These are phyloP conservation scores for Platanthera guangdongensis DNA, from an alignment of 106 monocot species.

Conservation along the genomic window DNA sequence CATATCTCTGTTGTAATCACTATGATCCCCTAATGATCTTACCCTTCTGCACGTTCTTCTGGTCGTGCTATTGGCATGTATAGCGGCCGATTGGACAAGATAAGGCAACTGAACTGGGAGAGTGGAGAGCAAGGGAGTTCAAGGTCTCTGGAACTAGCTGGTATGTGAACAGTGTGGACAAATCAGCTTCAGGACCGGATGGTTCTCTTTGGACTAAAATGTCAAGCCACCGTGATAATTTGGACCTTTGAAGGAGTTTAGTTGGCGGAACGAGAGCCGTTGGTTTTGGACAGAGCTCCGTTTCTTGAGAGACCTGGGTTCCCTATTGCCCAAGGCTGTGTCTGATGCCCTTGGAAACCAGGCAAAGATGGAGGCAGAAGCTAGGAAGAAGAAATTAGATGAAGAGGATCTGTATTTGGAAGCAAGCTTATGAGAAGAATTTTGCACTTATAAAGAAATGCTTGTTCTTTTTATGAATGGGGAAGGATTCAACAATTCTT, in stretches of 20 bases:
- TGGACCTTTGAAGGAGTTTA: conserved; percentile 81
- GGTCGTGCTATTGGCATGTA: background rate
- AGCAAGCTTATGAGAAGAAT: conserved; percentile 8
- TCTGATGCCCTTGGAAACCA: conserved; percentile 60
- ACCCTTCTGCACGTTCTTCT: background rate
- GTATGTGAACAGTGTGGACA: conserved; percentile 75
- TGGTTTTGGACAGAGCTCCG: conserved; percentile 71
- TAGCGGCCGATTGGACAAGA: conserved; percentile 78
- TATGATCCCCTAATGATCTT: background rate
- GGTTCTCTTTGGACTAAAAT: conserved; percentile 87
- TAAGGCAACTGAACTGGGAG: conserved; percentile 54
- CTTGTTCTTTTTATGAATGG: background rate
- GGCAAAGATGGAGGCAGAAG: conserved; percentile 43
- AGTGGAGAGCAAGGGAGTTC: conserved; percentile 53
- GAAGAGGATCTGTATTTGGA: conserved; percentile 36
- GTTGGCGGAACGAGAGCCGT: conserved; percentile 62
- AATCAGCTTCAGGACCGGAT: conserved; percentile 72
- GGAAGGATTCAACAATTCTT: background rate
- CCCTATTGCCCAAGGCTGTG: conserved; percentile 67
- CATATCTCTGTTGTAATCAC: background rate
- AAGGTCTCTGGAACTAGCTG: conserved; percentile 76
- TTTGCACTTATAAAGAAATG: background rate
- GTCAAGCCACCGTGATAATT: conserved; percentile 65
- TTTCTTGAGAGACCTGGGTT: conserved; percentile 85
- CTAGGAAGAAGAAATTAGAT: conserved; percentile 36